phyloP scores from a whole-genome alignment of 352 stramenopile genomes.

The Discostella stelligera region DNA sequence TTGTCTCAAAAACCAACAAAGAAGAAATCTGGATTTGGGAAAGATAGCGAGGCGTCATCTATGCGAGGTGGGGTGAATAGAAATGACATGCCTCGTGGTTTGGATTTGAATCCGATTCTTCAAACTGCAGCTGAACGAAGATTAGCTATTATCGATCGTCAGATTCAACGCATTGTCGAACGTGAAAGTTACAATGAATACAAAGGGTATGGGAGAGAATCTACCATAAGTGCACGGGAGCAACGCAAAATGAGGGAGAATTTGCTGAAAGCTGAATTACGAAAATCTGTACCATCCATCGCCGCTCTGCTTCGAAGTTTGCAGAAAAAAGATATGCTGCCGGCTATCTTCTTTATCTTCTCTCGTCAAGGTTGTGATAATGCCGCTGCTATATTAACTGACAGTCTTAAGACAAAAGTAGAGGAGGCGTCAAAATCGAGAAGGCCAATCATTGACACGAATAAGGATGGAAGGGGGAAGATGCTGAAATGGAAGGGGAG shows the following conservation, averaged over 20 bases:
- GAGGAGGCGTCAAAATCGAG: conserved; percentile 15
- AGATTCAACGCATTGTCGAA: conserved; percentile 56
- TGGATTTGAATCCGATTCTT: conserved; percentile 69
- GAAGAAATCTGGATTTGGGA: conserved; percentile 30
- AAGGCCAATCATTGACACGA: conserved; percentile 5
- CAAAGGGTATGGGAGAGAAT: conserved; percentile 37
- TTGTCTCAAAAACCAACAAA: conserved; percentile 35
- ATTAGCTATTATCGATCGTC: conserved; percentile 59
- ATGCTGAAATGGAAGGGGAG: conserved; percentile 30
- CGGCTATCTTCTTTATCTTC: conserved; percentile 87
- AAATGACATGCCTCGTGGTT: conserved; percentile 58
- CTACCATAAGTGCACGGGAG: conserved; percentile 46
- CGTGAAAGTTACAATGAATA: conserved; percentile 38
- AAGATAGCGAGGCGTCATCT: conserved; percentile 24
- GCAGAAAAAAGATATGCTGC: conserved; percentile 76
- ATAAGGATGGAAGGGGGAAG: conserved; percentile 18
- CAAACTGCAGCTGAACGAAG: conserved; percentile 52
- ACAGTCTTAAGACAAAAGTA: conserved; percentile 42
- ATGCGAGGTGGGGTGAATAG: conserved; percentile 24
- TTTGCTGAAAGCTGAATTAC: conserved; percentile 67
- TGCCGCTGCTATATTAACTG: conserved; percentile 68
- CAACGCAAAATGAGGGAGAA: conserved; percentile 65
- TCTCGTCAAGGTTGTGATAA: conserved; percentile 82
- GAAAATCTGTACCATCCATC: conserved; percentile 69
- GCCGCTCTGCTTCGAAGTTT: conserved; percentile 67